Evolutionary conservation across 768 basidiomycete species (phyloP), one percentile per base, ranked within the genome.

Genomic region (Lactarius akahatsu): DNA sequence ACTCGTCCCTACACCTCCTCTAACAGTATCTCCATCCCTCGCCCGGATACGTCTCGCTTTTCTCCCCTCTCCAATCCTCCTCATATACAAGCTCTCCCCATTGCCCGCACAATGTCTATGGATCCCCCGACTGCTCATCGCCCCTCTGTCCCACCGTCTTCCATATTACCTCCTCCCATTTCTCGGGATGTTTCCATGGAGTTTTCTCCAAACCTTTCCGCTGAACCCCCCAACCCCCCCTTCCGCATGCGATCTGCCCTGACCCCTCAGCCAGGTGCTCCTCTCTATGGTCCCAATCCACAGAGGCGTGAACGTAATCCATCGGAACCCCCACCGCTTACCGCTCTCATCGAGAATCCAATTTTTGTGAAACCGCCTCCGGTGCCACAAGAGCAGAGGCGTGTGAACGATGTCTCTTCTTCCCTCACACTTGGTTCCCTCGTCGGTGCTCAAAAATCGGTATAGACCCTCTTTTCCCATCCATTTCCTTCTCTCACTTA

Each of bases 291-390:
- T 59, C 82, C 83, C 16, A 73, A 75, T 32, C 79, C 77, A 10
- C 73, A 75, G 23, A 75, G 77, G 52, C 77, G 77, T 20, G 77
- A 76, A 64, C 78, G 86, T 70, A 83, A 88, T 68, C 74, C 77
- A 40, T 88, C 88, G 26, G 89, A 91, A 69, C 91, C 91, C 7
- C 91, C 91, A 32, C 81, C 89, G 6, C 75, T 92, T 36, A 80
- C 81, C 34, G 69, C 83, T 61, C 82, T 92, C 47, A 79, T 81
- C 66, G 81, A 84, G 34, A 87, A 89, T 71, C 90, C 90, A 26
- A 79, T 83, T 63, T 92, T 91, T 72, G 82, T 92, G 16, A 88
- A 83, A 69, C 82, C 86, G 0, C 89, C 90, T 5, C 73, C 74
- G 36, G 32, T 32, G 28, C 50, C 11, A 32, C 70, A 75, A 50